phyloP scores from a whole-genome alignment of 2,329 filamentous ascomycete species.

The Aspergillus texensis region DNA sequence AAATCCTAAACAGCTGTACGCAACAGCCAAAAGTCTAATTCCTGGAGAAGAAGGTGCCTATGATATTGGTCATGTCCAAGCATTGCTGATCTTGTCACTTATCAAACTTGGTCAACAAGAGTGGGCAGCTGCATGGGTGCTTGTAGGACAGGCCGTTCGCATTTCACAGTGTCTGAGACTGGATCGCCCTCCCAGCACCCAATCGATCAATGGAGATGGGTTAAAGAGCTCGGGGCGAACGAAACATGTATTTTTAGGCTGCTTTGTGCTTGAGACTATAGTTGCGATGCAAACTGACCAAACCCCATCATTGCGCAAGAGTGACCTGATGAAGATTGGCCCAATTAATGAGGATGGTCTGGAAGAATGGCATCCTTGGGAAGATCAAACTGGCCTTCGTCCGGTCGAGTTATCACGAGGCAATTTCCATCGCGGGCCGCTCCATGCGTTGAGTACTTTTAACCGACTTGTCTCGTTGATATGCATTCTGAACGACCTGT shows the following conservation, averaged over 20 bases:
- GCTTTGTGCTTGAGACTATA: conserved; percentile 57
- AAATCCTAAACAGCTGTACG: conserved; percentile 49
- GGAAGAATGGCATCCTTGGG: conserved; percentile 77
- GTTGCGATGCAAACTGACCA: conserved; percentile 52
- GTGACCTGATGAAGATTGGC: conserved; percentile 52
- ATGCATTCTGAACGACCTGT: conserved; percentile 37
- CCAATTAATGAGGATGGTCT: conserved; percentile 65
- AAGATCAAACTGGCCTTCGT: conserved; percentile 47
- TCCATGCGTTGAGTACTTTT: conserved; percentile 56
- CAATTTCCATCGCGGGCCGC: conserved; percentile 40
- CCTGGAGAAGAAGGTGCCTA: conserved; percentile 52
- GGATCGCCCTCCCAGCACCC: conserved; percentile 50
- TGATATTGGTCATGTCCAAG: conserved; percentile 58
- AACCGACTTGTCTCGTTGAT: conserved; percentile 51
- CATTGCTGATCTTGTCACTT: conserved; percentile 62
- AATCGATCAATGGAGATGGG: conserved; percentile 42
- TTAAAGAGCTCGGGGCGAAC: conserved; percentile 39
- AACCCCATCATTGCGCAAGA: conserved; percentile 51
- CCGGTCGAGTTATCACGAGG: conserved; percentile 27
- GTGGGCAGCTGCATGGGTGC: conserved; percentile 63
- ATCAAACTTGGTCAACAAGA: conserved; percentile 63
- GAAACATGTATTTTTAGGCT: conserved; percentile 54
- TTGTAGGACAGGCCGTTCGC: conserved; percentile 66
- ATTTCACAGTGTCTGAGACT: conserved; percentile 38
- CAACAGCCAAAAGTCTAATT: conserved; percentile 37